Evolutionary conservation across 2,329 filamentous ascomycete genomes (phyloP).

Genomic region (Stromatinia cepivora): DNA sequence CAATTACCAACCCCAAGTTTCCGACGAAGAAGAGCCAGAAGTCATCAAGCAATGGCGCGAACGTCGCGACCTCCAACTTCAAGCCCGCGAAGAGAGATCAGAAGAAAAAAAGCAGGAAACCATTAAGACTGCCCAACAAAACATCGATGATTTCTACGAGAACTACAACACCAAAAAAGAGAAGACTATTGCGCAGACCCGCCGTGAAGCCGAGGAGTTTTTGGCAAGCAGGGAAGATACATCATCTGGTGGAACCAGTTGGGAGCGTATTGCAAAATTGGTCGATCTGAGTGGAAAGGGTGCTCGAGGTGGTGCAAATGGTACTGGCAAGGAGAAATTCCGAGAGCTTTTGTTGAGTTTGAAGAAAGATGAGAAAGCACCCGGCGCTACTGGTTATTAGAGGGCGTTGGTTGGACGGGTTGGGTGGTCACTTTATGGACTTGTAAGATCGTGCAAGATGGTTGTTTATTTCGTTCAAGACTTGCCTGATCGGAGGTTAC

Average conservation of each 20-base stretch:
- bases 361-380: slow-evolving; percentile 88
- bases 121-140: slow-evolving; percentile 83
- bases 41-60: slow-evolving; percentile 91
- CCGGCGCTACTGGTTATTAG: slow-evolving; percentile 64
- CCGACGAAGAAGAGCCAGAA: slow-evolving; percentile 80
- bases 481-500: slow-evolving; percentile 33
- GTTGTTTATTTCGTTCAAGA: slow-evolving; percentile 33
- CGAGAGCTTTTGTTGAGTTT: slow-evolving; percentile 83
- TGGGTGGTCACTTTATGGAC: slow-evolving; percentile 26
- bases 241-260: slow-evolving; percentile 90
- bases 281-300: slow-evolving; percentile 98
- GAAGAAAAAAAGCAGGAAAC: slow-evolving; percentile 81
- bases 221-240: slow-evolving; percentile 87
- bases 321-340: slow-evolving; percentile 95
- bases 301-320: slow-evolving; percentile 77
- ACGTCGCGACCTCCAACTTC: slow-evolving; percentile 77
- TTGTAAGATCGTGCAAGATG: slow-evolving; percentile 39
- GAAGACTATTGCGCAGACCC: slow-evolving; percentile 84
- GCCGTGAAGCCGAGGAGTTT: slow-evolving; percentile 91
- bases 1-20: slow-evolving; percentile 42
- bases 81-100: slow-evolving; percentile 83
- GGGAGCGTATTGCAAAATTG: slow-evolving; percentile 96
- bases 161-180: slow-evolving; percentile 99
- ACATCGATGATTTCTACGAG: slow-evolving; percentile 99
- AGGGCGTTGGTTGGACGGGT: slow-evolving; percentile 3